Evolutionary conservation across 352 stramenopile species (phyloP), one percentile per base, ranked within the genome.

Genomic region (Phytophthora aleatoria): DNA sequence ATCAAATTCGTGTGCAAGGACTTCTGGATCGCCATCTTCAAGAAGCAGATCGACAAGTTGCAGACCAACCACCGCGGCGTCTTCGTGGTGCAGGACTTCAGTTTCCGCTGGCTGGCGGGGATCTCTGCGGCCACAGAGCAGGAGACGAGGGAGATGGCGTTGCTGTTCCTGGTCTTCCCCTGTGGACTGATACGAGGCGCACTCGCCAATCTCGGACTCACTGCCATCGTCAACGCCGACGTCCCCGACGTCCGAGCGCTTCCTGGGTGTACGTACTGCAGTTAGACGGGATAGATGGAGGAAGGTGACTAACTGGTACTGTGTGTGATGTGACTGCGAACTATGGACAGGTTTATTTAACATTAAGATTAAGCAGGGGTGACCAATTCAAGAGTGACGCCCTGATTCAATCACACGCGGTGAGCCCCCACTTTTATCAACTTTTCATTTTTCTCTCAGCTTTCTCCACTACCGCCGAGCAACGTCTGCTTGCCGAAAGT

Each of bases 1-100:
- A 97, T 99, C 69, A 99, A 99, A 81, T 99, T 99, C 73, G 73
- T 99, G 33, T 99, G 97, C 81, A 99, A 99, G 74, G 96, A 99
- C 74, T 96, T 99, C 59, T 99, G 97, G 97, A 97, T 94, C 64
- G 79, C 97, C 52, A 93, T 99, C 48, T 99, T 99, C 73, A 93
- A 97, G 57, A 99, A 99, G 71, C 93, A 99, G 76, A 98, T 99
- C 73, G 96, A 99, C 74, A 99, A 99, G 80, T 77, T 99, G 33
- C 96, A 99, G 83, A 99, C 97, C 24, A 99, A 99, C 79, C 96
- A 99, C 74, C 76, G 95, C 20, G 88, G 88, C 44, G 86, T 96
- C 35, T 96, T 99, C 74, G 96, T 99, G 33, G 83, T 99, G 39
- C 97, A 99, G 72, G 96, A 99, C 76, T 94, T 97, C 54, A 92